Base-by-base conservation (phyloP, 345 rosid species). In the Eucalyptus polyanthemos region DNA sequence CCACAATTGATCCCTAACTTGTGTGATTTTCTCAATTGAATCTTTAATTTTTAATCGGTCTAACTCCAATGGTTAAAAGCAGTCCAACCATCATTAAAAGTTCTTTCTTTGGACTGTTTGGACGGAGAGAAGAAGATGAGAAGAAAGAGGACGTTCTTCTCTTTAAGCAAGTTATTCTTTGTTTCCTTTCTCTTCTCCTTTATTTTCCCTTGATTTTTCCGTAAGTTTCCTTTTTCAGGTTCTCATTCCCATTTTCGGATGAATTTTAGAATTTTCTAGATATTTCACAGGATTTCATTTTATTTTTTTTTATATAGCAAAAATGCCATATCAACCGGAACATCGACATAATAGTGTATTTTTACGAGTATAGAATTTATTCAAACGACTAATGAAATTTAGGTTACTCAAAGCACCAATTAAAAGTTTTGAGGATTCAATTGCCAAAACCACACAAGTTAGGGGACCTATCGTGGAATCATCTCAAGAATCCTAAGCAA, bases 281-380 rank as follows among this genome's bases (percentile, higher is more conserved):
- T n/a, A n/a, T n/a, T 65, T n/a, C 76, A 15, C 40, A 8, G 2
- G 40, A n/a, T n/a, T 65, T n/a, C 37, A n/a, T n/a, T 14, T n/a
- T n/a, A n/a, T n/a, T 0, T 14, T n/a, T n/a, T 12, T 12, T 62
- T 7, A 4, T 16, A n/a, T 7, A n/a, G 16, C 21, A 65, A n/a
- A n/a, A 65, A 65, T 65, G 37, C 40, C 40, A 65, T 14, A 29
- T 62, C 69, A 62, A 62, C 17, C 0, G 72, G 17, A 17, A 6
- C 37, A 2, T 14, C 22, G 0, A n/a, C 37, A 62, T n/a, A n/a
- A 65, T 14, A 29, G 19, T 14, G 37, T 1, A 0, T 14, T 65
- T 65, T n/a, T n/a, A 12, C 5, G 2, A 65, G 37, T 14, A n/a
- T 14, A 65, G 37, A 65, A n/a, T 7, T 65, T n/a, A 34, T n/a